Conservation (phyloP, 176 grass and related monocot genomes). For the Ensete ventricosum region DNA sequence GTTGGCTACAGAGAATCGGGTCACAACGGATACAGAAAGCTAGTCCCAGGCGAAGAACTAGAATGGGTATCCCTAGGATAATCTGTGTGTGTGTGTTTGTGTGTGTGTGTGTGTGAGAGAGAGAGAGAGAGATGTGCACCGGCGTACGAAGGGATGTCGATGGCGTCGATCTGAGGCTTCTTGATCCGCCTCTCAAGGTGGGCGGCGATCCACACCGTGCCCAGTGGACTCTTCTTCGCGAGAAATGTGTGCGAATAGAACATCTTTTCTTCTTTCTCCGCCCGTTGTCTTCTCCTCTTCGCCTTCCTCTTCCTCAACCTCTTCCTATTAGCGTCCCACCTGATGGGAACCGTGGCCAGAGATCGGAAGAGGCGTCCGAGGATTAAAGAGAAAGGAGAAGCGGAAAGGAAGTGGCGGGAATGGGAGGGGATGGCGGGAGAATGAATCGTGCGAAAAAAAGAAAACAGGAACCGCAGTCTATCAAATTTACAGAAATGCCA, state of each 20-base stretch:
- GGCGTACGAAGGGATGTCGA: conserved; percentile 60
- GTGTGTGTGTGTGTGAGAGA: no score
- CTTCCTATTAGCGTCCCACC: background rate
- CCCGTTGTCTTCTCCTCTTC: background rate
- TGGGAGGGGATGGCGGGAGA: no score
- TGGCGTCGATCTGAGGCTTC: conserved; percentile 66
- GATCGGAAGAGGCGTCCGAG: no score
- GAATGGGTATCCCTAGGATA: background rate
- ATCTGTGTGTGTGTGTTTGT: no score
- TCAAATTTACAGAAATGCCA: no score
- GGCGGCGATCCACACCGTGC: conserved; percentile 83
- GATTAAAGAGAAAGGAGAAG: no score
- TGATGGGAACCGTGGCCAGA: no score
- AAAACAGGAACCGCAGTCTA: no score
- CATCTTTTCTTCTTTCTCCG: conserved; percentile 18
- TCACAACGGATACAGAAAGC: no score
- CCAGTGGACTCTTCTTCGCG: conserved; percentile 54
- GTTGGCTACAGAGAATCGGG: no score
- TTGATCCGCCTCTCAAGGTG: conserved; percentile 88
- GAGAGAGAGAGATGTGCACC: conserved; percentile 15
- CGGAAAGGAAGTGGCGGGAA: no score
- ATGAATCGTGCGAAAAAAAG: no score
- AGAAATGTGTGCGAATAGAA: conserved; percentile 92
- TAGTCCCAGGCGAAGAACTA: background rate
- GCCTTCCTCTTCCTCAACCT: background rate